phyloP scores from a whole-genome alignment of 345 rosid genomes.

The Lepidium aucheri region DNA sequence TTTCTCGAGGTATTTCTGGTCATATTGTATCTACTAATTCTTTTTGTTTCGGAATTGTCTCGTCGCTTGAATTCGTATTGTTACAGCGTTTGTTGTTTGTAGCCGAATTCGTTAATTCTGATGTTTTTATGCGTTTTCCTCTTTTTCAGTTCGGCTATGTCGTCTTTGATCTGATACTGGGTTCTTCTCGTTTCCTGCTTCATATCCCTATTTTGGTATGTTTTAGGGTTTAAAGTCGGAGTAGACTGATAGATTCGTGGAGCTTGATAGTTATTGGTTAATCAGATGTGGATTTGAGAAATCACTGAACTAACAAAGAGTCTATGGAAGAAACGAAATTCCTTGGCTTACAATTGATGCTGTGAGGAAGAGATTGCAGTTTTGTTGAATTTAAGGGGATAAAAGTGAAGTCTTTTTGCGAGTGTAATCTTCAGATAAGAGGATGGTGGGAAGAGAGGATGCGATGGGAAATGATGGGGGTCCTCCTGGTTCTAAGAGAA shows the following conservation, averaged over 20 bases:
- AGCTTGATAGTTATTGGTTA: conserved; percentile 9
- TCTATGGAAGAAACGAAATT: conserved; percentile 14
- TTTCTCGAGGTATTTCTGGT: neutral
- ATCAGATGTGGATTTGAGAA: conserved; percentile 18
- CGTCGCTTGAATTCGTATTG: conserved; percentile 3
- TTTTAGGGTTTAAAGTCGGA: conserved; percentile 18
- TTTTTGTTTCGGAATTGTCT: neutral
- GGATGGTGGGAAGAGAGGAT: conserved; percentile 95
- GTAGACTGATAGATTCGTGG: conserved; percentile 1
- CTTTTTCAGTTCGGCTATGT: conserved; percentile 28
- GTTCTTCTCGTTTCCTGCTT: conserved; percentile 12
- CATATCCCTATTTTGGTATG: neutral
- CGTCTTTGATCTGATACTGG: conserved; percentile 36
- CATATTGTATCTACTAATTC: neutral
- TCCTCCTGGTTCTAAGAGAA: conserved; percentile 53
- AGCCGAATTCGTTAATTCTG: conserved; percentile 2
- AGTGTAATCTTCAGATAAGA: conserved; percentile 8
- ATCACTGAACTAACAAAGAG: conserved; percentile 2
- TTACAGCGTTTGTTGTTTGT: neutral
- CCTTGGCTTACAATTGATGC: conserved; percentile 7
- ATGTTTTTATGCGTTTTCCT: conserved; percentile 3
- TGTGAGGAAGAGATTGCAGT: conserved; percentile 5
- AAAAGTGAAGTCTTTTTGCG: conserved; percentile 16
- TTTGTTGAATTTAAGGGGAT: conserved; percentile 19
- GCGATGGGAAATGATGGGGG: conserved; percentile 41